These are phyloP conservation scores for Serendipita sp. DNA, from an alignment of 768 basidiomycete species.

Conservation along the genomic window DNA sequence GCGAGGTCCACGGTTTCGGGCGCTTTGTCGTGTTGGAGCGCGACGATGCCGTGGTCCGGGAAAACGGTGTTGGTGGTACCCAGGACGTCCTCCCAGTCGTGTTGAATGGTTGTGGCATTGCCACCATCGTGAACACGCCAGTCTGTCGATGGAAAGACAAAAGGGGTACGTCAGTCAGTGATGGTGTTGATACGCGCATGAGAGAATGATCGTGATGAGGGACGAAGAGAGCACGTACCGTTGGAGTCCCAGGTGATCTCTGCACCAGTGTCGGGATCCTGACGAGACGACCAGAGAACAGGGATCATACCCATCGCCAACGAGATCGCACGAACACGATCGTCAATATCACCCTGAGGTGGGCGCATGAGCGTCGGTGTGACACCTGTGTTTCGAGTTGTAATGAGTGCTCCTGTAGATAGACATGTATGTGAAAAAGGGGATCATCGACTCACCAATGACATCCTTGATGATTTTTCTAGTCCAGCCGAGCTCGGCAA, in stretches of 20 bases:
- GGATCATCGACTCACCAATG: too few species aligned
- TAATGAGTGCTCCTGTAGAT: too few species aligned
- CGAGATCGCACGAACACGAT: constrained; percentile 29
- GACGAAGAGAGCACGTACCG: constrained; percentile 33
- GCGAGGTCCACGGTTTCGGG: constrained; percentile 31
- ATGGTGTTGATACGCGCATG: too few species aligned
- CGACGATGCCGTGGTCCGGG: constrained; percentile 34
- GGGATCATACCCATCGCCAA: constrained; percentile 30
- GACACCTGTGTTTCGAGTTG: too few species aligned
- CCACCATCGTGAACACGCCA: constrained; percentile 73
- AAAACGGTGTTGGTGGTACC: too few species aligned
- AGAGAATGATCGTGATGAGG: constrained; percentile 8
- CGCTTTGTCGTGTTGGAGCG: constrained; percentile 29
- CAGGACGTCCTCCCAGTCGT: constrained; percentile 42
- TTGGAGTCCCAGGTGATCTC: constrained; percentile 46
- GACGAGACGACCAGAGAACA: constrained; percentile 25
- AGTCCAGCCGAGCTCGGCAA: constrained; percentile 33
- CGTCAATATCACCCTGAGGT: constrained; percentile 19
- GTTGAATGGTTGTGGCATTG: constrained; percentile 26
- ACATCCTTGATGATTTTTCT: constrained; percentile 29
- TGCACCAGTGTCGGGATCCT: constrained; percentile 23
- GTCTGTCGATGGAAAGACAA: constrained; percentile 29
- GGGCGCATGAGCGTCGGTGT: constrained; percentile 23
- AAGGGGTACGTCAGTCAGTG: too few species aligned
- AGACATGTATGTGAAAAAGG: too few species aligned